A percentile compares a stretch with the other conserved stretches of the same genome.
These are phyloP conservation scores for Boletus edulis DNA, from an alignment of 768 basidiomycete genomes.

Conservation along the genomic window DNA sequence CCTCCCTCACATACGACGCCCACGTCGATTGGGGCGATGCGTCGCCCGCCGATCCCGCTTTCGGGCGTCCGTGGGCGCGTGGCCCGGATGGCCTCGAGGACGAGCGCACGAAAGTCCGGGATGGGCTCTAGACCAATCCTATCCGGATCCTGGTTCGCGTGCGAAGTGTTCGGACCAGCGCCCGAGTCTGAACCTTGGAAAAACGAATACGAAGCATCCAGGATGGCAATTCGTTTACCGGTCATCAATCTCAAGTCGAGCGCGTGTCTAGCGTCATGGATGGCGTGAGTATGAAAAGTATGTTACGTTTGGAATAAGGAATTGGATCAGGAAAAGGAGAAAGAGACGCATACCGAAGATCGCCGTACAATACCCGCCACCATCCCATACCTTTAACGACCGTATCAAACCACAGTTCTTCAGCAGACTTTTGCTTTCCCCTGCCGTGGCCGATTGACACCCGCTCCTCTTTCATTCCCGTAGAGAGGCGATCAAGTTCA, in stretches of 20 bases:
- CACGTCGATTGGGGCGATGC: slow-evolving; percentile 55
- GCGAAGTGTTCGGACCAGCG: not conserved
- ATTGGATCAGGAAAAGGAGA: not conserved
- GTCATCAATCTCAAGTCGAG: slow-evolving; percentile 78
- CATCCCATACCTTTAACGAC: slow-evolving; percentile 80
- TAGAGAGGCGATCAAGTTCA: slow-evolving; percentile 58
- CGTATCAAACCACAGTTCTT: slow-evolving; percentile 49
- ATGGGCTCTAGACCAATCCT: slow-evolving; percentile 54
- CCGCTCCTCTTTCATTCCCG: slow-evolving; percentile 29
- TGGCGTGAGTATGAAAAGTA: not conserved
- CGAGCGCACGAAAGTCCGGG: slow-evolving; percentile 52
- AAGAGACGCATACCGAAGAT: slow-evolving; percentile 50
- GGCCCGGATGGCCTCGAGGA: slow-evolving; percentile 47
- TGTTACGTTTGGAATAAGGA: too few relatives aligned
- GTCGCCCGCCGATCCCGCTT: slow-evolving; percentile 23
- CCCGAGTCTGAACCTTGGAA: slow-evolving; percentile 27
- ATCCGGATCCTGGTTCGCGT: not conserved
- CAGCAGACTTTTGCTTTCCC: slow-evolving; percentile 14
- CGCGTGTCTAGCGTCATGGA: slow-evolving; percentile 51
- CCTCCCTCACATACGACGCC: slow-evolving; percentile 60
- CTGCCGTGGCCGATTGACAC: slow-evolving; percentile 1
- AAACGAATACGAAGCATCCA: slow-evolving; percentile 72
- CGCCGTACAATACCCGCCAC: slow-evolving; percentile 73
- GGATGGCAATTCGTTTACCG: slow-evolving; percentile 59
- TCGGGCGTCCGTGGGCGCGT: slow-evolving; percentile 13